Evolutionary conservation across 2,329 filamentous ascomycete genomes (phyloP).

Genomic region (Podosphaera fusca): DNA sequence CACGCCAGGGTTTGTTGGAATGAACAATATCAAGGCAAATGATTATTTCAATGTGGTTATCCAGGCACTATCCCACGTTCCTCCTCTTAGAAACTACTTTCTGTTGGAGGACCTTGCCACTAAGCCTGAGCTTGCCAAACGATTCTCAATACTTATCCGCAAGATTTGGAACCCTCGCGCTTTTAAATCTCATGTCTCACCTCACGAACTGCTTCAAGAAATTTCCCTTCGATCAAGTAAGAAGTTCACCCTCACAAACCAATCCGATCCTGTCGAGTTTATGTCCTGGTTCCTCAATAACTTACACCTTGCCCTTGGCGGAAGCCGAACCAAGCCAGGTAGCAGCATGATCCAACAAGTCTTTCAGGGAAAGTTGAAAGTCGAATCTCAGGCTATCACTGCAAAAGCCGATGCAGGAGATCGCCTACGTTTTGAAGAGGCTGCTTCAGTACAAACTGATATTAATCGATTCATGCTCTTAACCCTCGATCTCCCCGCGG

Average conservation of each 20-base stretch:
- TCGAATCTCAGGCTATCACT: constrained; percentile 85
- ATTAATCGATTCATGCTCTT: constrained; percentile 69
- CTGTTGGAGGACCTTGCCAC: constrained; percentile 61
- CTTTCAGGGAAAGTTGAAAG: constrained; percentile 79
- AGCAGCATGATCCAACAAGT: constrained; percentile 75
- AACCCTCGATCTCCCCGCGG: constrained; percentile 75
- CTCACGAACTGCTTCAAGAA: constrained; percentile 90
- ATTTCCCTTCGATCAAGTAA: constrained; percentile 77
- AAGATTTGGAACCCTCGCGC: constrained; percentile 97
- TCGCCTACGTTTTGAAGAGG: constrained; percentile 78
- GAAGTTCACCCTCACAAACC: constrained; percentile 70
- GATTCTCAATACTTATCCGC: constrained; percentile 71
- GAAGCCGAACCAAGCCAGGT: constrained; percentile 64
- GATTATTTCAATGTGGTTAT: constrained; percentile 94
- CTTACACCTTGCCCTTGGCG: constrained; percentile 74
- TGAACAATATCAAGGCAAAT: constrained; percentile 99
- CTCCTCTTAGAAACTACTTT: constrained; percentile 75
- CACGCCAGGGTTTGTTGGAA: constrained; percentile 81
- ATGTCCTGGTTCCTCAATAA: constrained; percentile 95
- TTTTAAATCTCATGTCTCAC: constrained; percentile 91
- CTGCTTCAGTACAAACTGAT: constrained; percentile 55
- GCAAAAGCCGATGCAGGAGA: constrained; percentile 73
- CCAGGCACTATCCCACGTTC: constrained; percentile 74
- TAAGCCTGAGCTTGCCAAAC: constrained; percentile 60
- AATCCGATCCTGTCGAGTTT: constrained; percentile 92